phyloP scores from a whole-genome alignment of 2,329 filamentous ascomycete species.

The Trichoderma semiorbis region DNA sequence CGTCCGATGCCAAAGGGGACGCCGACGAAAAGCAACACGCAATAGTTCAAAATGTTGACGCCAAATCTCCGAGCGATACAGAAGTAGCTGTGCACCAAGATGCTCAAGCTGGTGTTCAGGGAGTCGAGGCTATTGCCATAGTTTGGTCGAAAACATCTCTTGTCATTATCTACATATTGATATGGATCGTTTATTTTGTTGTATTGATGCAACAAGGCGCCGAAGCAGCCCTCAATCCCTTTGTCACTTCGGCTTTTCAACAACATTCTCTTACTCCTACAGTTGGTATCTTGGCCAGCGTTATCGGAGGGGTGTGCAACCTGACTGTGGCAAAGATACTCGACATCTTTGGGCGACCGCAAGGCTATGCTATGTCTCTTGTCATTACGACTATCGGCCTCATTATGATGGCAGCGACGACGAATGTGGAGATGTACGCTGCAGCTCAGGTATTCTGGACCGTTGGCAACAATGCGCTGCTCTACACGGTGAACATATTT shows the following conservation, averaged over 20 bases:
- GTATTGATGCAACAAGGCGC: not conserved
- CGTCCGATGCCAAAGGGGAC: not conserved
- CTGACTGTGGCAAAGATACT: conserved; percentile 60
- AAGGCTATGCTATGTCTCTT: conserved; percentile 53
- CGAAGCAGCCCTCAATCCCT: conserved; percentile 33
- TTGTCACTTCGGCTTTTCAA: conserved; percentile 43
- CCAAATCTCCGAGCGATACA: not conserved
- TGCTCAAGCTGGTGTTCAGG: conserved; percentile 35
- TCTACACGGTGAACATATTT: conserved; percentile 14
- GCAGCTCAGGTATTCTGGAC: conserved; percentile 58
- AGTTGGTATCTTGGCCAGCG: conserved; percentile 46
- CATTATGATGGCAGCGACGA: conserved; percentile 59
- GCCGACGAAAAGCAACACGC: not conserved
- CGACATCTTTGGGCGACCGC: conserved; percentile 59
- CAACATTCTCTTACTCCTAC: conserved; percentile 48
- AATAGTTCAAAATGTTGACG: not conserved
- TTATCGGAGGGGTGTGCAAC: conserved; percentile 54
- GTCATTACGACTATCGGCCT: conserved; percentile 45
- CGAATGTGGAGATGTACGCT: conserved; percentile 40
- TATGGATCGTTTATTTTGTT: conserved; percentile 5
- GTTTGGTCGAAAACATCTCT: conserved; percentile 32
- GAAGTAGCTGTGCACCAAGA: not conserved
- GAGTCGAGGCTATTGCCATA: conserved; percentile 37
- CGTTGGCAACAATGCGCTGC: not conserved
- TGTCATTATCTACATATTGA: not conserved